Base-by-base conservation (phyloP, 2,329 filamentous ascomycete genomes). In the Ophiocordyceps polyrhachis-furcata region DNA sequence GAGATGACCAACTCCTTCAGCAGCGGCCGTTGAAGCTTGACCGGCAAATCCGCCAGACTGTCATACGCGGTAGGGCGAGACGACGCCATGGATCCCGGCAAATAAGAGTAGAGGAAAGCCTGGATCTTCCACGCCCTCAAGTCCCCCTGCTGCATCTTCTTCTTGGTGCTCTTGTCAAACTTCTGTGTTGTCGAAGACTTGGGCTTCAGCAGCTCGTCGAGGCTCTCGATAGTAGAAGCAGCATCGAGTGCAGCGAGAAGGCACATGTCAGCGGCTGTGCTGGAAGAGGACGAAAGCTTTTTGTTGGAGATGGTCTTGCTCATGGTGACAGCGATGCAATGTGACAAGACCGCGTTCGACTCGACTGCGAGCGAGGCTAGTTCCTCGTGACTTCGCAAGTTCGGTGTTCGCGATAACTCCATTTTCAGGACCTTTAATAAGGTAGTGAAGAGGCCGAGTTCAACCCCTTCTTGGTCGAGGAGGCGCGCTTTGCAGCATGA, bases 51-150 rank as follows among this genome's bases (percentile, higher is more conserved):
- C 3, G 52, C 49, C 28, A 64, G 49, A 21, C 46, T 50, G 21
- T 55, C 55, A 43, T 67, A 63, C 1, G 49, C 54, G 5, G 57
- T 59, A 1, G 61, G 62, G 3, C 56, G 57, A 8, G 61, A 48
- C 0, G 56, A 54, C 7, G 58, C 53, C 17, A 65, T 46, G 1
- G 55, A 49, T 5, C 56, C 49, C 0, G 58, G 52, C 20, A 68
- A 57, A 43, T 64, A 57, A 5, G 53, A 62, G 5, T 58, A 58
- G 9, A 72, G 50, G 45, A 73, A 67, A 3, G 58, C 62, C 45
- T 65, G 61, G 25, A 70, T 50, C 49, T 64, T 64, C 69, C 70
- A 73, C 6, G 65, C 68, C 28, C 57, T 54, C 14, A 65, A 29
- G 25, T 64, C 57, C 1, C 62, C 63, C 5, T 52, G 48, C 6